Percentiles rank a stretch among this genome's conserved stretches.
phyloP scores from a whole-genome alignment of 2,329 filamentous ascomycete genomes.

The Hymenoscyphus fraxineus region DNA sequence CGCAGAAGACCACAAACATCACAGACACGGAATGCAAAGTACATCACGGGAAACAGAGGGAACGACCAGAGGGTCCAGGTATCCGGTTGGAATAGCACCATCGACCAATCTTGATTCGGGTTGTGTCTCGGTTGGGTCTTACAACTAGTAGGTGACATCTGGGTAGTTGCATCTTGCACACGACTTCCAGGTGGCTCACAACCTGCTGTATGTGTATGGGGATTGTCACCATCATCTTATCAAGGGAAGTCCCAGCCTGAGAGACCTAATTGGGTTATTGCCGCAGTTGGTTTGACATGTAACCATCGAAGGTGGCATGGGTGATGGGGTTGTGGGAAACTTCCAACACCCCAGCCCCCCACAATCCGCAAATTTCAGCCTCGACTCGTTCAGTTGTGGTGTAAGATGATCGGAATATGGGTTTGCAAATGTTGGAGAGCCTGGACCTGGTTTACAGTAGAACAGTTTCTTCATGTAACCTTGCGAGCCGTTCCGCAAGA shows the following conservation, averaged over 20 bases:
- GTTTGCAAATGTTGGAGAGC: not conserved
- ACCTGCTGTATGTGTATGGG: not conserved
- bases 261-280: not conserved
- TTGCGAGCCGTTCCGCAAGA: not conserved
- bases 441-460: not conserved
- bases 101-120: not conserved
- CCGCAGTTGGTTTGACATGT: not conserved
- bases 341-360: not conserved
- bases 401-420: not conserved
- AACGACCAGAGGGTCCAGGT: not conserved
- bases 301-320: not conserved
- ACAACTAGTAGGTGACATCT: conserved; percentile 2
- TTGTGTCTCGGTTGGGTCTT: not conserved
- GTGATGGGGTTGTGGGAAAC: not conserved
- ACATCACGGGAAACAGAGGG: not conserved
- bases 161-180: not conserved
- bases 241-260: not conserved
- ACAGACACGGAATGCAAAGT: not conserved
- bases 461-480: not conserved
- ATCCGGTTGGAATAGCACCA: not conserved
- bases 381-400: not conserved
- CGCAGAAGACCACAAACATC: not conserved
- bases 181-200: not conserved
- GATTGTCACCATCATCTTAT: not conserved
- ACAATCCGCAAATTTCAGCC: not conserved